Base-by-base conservation (phyloP, 768 basidiomycete species). In the Ephemerocybe angulata region DNA sequence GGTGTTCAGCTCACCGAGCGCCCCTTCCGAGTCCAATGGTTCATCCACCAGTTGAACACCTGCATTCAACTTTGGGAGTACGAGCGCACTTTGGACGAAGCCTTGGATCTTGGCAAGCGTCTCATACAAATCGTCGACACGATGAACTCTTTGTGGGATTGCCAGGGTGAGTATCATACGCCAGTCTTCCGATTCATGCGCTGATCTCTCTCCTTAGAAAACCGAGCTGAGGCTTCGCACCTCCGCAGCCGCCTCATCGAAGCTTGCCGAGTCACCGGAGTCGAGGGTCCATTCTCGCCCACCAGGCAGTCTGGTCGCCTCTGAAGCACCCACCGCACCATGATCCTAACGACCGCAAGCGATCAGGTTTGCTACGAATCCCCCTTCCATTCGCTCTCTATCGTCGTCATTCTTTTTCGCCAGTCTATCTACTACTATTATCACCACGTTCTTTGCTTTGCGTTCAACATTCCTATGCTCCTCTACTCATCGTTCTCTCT, bases 1-100 rank as follows among this genome's bases (percentile, higher is more conserved):
- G 82, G 77, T 0, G 74, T 85, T 56, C 70, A 83, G 61, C 72
- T 90, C 28, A 80, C 83, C 19, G 76, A 87, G 25, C 80, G 87
- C 0, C 88, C 88, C 0, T 89, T 81, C 67, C 81, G 86, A 60
- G 79, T 83, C 52, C 76, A 77, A 42, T 90, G 88, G 88, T 87
- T 87, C 59, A 72, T 81, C 29, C 84, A 81, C 56, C 87, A 87
- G 60, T 72, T 87, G 5, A 76, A 80, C 0, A 80, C 83, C 86
- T 86, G 86, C 60, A 69, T 90, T 31, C 71, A 79, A 2, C 64
- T 91, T 19, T 90, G 85, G 85, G 77, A 77, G 49, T 76, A 81
- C 53, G 86, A 91, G 63, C 76, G 71, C 5, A 70, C 76, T 3
- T 71, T 89, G 24, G 66, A 73, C 50, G 76, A 79, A 29, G 86